Percentiles rank a stretch among this genome's conserved stretches.
Conservation (phyloP, 768 basidiomycete species). For the Collybia sp. region DNA sequence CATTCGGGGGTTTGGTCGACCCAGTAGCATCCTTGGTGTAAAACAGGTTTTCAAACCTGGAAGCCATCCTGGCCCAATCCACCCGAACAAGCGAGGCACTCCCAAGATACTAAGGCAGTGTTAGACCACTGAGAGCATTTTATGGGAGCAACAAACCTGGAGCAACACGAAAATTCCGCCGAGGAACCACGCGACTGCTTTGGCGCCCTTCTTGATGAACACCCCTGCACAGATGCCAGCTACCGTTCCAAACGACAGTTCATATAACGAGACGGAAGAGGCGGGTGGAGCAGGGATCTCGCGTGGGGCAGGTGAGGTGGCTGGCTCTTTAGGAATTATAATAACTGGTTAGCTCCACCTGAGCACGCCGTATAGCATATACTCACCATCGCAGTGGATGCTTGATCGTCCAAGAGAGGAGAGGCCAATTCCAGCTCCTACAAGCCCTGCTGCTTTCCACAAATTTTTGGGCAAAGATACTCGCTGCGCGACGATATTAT, state of each 20-base stretch:
- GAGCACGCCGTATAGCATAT: background rate
- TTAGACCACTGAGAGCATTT: background rate
- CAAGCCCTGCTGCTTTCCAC: slow-evolving; percentile 29
- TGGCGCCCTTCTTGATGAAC: slow-evolving; percentile 94
- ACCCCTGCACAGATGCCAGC: slow-evolving; percentile 88
- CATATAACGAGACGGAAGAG: slow-evolving; percentile 76
- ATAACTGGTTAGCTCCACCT: background rate
- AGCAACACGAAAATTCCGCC: slow-evolving; percentile 89
- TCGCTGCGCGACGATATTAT: no score
- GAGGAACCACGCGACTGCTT: slow-evolving; percentile 75
- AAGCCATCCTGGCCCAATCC: slow-evolving; percentile 68
- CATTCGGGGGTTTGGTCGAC: slow-evolving; percentile 52
- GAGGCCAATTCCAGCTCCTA: slow-evolving; percentile 41
- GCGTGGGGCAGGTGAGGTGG: slow-evolving; percentile 7
- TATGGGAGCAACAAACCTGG: slow-evolving; percentile 51
- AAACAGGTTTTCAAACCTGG: slow-evolving; percentile 69
- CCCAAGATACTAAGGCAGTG: slow-evolving; percentile 61
- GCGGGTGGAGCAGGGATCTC: slow-evolving; percentile 48
- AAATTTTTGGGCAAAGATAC: slow-evolving; percentile 1
- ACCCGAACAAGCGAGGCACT: slow-evolving; percentile 70
- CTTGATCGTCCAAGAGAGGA: slow-evolving; percentile 26
- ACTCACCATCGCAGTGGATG: slow-evolving; percentile 53
- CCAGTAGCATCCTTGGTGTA: slow-evolving; percentile 60
- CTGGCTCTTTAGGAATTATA: slow-evolving; percentile 5
- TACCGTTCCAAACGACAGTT: slow-evolving; percentile 86